These are phyloP conservation scores for Coniochaeta pulveracea DNA, from an alignment of 2,329 filamentous ascomycete species.

Conservation along the genomic window DNA sequence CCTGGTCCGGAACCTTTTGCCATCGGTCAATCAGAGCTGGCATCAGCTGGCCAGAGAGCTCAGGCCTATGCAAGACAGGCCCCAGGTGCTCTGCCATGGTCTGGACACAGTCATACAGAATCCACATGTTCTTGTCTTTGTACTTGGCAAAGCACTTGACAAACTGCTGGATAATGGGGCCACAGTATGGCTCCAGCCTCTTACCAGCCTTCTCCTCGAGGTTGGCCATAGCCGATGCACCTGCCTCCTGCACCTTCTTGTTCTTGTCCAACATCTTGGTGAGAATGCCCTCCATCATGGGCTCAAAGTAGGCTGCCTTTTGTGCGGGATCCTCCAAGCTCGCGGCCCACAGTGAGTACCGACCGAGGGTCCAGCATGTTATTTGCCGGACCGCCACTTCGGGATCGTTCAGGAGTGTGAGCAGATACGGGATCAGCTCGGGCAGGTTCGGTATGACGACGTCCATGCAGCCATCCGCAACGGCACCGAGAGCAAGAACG, in stretches of 20 bases:
- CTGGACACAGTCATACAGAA: slow-evolving; percentile 96
- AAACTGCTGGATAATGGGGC: slow-evolving; percentile 84
- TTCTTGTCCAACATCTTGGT: slow-evolving; percentile 93
- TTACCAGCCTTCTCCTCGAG: slow-evolving; percentile 87
- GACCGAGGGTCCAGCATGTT: slow-evolving; percentile 92
- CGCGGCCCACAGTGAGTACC: slow-evolving; percentile 89
- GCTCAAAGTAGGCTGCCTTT: slow-evolving; percentile 73
- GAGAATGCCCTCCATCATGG: slow-evolving; percentile 94
- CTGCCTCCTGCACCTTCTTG: slow-evolving; percentile 96
- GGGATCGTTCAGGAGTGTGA: slow-evolving; percentile 70
- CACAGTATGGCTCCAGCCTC: slow-evolving; percentile 72
- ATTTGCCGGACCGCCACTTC: slow-evolving; percentile 93
- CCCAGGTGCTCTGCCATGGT: slow-evolving; percentile 89
- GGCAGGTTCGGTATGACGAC: slow-evolving; percentile 84
- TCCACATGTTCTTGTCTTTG: slow-evolving; percentile 98
- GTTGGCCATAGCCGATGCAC: slow-evolving; percentile 89
- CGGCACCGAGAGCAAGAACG: slow-evolving; percentile 85
- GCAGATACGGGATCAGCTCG: slow-evolving; percentile 80
- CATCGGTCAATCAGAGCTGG: slow-evolving; percentile 82
- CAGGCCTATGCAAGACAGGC: slow-evolving; percentile 64
- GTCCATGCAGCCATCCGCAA: slow-evolving; percentile 87
- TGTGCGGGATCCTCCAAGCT: slow-evolving; percentile 55
- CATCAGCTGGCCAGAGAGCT: slow-evolving; percentile 82
- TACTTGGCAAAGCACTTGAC: slow-evolving; percentile 87
- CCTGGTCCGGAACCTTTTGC: slow-evolving; percentile 77